Base-by-base conservation (phyloP, 305 asterid species). In the Ilex paraguariensis region DNA sequence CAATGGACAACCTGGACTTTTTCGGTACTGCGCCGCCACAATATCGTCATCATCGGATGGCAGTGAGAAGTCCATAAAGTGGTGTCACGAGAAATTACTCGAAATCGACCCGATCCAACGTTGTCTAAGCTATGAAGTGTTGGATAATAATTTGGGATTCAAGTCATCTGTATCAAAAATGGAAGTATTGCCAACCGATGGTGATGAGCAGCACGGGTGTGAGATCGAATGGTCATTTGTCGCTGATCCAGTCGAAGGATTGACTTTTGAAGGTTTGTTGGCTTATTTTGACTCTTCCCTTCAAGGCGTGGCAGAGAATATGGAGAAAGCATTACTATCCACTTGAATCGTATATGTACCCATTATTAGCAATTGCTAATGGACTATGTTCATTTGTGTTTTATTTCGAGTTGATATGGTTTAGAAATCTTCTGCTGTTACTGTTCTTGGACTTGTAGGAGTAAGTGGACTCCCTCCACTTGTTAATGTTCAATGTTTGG, bases 181-280 rank as follows among this genome's bases (percentile, higher is more conserved):
- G 15, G 68, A 68, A 45, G 69, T 80, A 4, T 36, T 63, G 36
- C 9, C 71, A 13, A 3, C 30, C 4, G 60, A 11, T 15, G 48
- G 3, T 14, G 67, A 40, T 10, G 64, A 71, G 14, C 30, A 56
- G 28, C 6, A 52, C 1, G 79, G 82, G 31, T 80, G 82, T 33
- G 68, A 60, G 68, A 68, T 74, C 11, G 74, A 68, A 48, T 91
- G 98, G 98, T 80, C 88, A 7, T 86, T 86, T 65, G 62, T 68
- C 32, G 80, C 88, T 55, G 95, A 88, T 61, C 96, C 96, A 0
- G 36, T 86, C 31, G 90, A 83, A 13, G 95, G 94, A 4, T 54
- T 79, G 80, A 79, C 75, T 30, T 76, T 30, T 15, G 85, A 70
- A 3, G 80, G 49, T 53, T 39, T 88, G 60, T 66, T 59, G 5